Evolutionary conservation across 208 protist genomes (phyloP).

Genomic region (Acanthamoeba sp.): DNA sequence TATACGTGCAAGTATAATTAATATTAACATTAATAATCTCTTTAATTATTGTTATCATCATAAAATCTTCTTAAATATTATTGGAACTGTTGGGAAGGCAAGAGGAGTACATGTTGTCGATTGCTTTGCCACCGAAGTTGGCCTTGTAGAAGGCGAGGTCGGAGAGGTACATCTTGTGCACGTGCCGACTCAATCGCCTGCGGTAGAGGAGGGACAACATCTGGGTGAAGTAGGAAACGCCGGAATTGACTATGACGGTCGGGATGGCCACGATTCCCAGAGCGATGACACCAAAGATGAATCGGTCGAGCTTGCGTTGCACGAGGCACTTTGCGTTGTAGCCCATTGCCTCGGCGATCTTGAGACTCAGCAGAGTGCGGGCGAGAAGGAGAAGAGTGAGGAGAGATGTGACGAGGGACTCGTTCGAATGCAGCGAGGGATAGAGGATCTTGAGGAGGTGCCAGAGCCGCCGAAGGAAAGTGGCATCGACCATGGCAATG

Average conservation of each 20-base stretch:
- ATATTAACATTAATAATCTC: background rate
- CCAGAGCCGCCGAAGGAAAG: constrained; percentile 5
- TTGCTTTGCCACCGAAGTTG: constrained; percentile 5
- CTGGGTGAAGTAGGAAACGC: constrained; percentile 13
- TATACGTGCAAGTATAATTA: background rate
- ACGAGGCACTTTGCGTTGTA: constrained; percentile 42
- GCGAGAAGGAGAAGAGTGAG: constrained; percentile 16
- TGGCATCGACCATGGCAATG: background rate
- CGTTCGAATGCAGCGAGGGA: background rate
- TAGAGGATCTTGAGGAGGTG: constrained; percentile 31
- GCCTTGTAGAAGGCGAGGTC: constrained; percentile 37
- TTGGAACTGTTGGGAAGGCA: too few relatives aligned
- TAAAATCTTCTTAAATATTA: background rate
- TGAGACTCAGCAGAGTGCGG: background rate
- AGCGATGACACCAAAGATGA: constrained; percentile 30
- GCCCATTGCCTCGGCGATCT: constrained; percentile 30
- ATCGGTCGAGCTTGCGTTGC: constrained; percentile 37
- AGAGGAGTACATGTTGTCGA: constrained; percentile 9
- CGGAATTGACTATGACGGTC: constrained; percentile 27
- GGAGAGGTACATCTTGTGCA: constrained; percentile 27
- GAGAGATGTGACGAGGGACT: constrained; percentile 17
- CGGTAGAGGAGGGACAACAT: constrained; percentile 29
- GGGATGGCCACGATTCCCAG: constrained; percentile 22
- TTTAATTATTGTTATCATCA: background rate
- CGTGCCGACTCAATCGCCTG: background rate